phyloP scores from a whole-genome alignment of 495 filamentous ascomycete genomes.

The Penicillium herquei region DNA sequence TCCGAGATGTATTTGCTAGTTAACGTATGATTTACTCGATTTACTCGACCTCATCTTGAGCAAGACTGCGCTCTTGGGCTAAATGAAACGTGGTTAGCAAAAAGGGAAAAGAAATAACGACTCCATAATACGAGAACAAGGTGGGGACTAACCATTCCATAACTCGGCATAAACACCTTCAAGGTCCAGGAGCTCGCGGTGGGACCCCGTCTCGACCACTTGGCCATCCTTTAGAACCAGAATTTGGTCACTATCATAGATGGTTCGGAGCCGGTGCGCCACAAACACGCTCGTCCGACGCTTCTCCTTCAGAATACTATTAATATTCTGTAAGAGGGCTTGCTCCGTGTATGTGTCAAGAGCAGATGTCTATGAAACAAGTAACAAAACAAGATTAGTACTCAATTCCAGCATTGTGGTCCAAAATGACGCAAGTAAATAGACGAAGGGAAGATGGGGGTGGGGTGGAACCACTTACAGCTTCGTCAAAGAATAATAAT shows the following conservation, averaged over 20 bases:
- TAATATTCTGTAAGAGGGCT: slow-evolving; percentile 87
- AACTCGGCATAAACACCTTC: slow-evolving; percentile 84
- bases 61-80: no score
- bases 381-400: slow-evolving; percentile 3
- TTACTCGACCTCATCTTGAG: no score
- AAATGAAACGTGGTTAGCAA: no score
- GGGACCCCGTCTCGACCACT: slow-evolving; percentile 84
- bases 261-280: slow-evolving; percentile 86
- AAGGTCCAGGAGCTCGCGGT: slow-evolving; percentile 74
- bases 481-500: slow-evolving; percentile 95
- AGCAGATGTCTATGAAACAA: slow-evolving; percentile 65
- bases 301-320: slow-evolving; percentile 88
- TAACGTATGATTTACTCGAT: no score
- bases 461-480: slow-evolving; percentile 47
- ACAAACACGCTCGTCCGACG: slow-evolving; percentile 88
- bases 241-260: slow-evolving; percentile 92
- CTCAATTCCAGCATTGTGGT: not conserved
- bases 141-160: slow-evolving; percentile 70
- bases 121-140: no score
- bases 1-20: no score
- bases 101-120: no score
- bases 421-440: not conserved
- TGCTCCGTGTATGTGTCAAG: slow-evolving; percentile 96
- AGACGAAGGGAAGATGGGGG: not conserved
- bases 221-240: slow-evolving; percentile 82